Evolutionary conservation across 495 filamentous ascomycete genomes (phyloP), one percentile per base, ranked within the genome.

Genomic region (Peziza echinospora): DNA sequence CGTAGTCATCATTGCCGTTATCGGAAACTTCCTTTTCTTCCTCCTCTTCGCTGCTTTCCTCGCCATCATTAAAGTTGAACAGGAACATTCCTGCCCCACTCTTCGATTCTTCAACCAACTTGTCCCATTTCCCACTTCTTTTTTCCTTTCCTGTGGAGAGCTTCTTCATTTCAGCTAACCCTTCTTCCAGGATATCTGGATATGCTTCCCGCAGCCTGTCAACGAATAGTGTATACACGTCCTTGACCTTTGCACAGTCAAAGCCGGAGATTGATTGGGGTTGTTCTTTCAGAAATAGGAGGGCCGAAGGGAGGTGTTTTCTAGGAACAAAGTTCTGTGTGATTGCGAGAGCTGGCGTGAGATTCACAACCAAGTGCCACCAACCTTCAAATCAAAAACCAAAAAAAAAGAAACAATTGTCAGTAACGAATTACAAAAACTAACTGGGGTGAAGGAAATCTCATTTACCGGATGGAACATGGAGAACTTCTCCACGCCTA

Each of bases 361-460:
- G 62, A 53, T 97, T 97, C 22, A 96, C 78, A 19, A 97, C 89
- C 25, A 94, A 64, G 66, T 97, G 89, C 80, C 85, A 97, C 86
- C 89, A 97, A 6, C 89, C 86, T 47, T 64, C 68, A n/a, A n/a
- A n/a, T n/a, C n/a, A n/a, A n/a, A n/a, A n/a, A n/a, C n/a, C n/a
- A n/a, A n/a, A n/a, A 41, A 7, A 24, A 24, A 13, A 24, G 53
- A 5, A 94, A 76, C 57, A 93, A 89, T 60, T 92, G 91, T 53
- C 91, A 80, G 17, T 83, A 92, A 42, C 93, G 72, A 16, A 85
- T 85, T 50, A 92, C 79, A 16, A 78, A 76, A 5, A 71, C 65
- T 48, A 80, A 22, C 89, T 84, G 26, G 87, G 63, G 65, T 93
- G 85, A 76, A 82, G 92, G 81, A 82, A 94, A n/a, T 89, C 86